Conservation (phyloP, 108 stramenopile genomes). For the Fistulifera pelliculosa region DNA sequence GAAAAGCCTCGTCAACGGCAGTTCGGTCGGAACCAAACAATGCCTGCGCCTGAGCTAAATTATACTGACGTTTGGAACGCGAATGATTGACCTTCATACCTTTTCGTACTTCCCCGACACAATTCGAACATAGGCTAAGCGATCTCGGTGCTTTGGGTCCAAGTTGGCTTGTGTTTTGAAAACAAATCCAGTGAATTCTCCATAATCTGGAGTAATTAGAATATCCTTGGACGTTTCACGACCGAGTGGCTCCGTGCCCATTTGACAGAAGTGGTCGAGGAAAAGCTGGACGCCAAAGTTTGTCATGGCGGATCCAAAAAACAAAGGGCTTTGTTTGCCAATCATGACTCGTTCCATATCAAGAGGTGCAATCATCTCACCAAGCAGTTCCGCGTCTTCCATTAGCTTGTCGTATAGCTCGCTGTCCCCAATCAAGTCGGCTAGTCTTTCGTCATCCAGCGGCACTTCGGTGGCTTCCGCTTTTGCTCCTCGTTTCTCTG, state of each 20-base stretch:
- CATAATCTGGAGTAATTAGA: slow-evolving; percentile 55
- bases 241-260: slow-evolving; percentile 64
- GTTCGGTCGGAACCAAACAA: slow-evolving; percentile 89
- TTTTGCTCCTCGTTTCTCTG: slow-evolving; percentile 49
- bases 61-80: slow-evolving; percentile 75
- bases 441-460: slow-evolving; percentile 45
- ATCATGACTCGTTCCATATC: slow-evolving; percentile 83
- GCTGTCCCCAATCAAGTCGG: slow-evolving; percentile 59
- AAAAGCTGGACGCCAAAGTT: slow-evolving; percentile 93
- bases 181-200: slow-evolving; percentile 91
- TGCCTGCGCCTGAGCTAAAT: slow-evolving; percentile 89
- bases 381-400: slow-evolving; percentile 87
- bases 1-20: slow-evolving; percentile 83
- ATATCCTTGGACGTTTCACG: slow-evolving; percentile 37
- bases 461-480: slow-evolving; percentile 55
- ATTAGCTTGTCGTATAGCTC: slow-evolving; percentile 79
- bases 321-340: slow-evolving; percentile 86
- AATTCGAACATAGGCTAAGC: slow-evolving; percentile 88
- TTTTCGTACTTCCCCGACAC: slow-evolving; percentile 83
- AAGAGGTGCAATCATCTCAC: slow-evolving; percentile 71
- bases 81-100: slow-evolving; percentile 92
- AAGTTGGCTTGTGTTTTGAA: slow-evolving; percentile 97
- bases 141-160: slow-evolving; percentile 93
- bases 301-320: slow-evolving; percentile 94
- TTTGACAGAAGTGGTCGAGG: slow-evolving; percentile 73